phyloP scores from a whole-genome alignment of 306 rosid species.

The Rosa chinensis region DNA sequence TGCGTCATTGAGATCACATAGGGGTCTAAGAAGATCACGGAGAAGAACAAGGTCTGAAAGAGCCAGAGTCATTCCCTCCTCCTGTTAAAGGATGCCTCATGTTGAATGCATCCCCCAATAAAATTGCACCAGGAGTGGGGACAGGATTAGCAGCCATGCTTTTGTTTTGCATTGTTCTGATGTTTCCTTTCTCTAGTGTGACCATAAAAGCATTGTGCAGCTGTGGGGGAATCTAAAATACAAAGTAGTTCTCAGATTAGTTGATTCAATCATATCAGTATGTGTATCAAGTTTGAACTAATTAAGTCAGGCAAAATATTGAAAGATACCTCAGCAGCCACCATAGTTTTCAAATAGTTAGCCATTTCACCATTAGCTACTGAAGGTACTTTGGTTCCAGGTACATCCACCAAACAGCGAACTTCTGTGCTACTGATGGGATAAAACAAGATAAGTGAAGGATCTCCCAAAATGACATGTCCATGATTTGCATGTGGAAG shows the following conservation, averaged over 20 bases:
- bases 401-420: conserved; percentile 66
- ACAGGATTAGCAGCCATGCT: conserved; percentile 60
- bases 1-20: conserved; percentile 42
- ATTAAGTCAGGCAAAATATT: conserved; percentile 11
- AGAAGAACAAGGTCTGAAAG: conserved; percentile 69
- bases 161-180: conserved; percentile 72
- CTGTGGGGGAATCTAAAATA: conserved; percentile 66
- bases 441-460: conserved; percentile 58
- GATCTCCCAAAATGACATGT: conserved; percentile 61
- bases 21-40: conserved; percentile 52
- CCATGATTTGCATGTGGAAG: conserved; percentile 64
- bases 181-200: conserved; percentile 70
- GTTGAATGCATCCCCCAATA: conserved; percentile 62
- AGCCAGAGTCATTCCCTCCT: conserved; percentile 90
- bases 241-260: background rate
- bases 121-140: conserved; percentile 20
- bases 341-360: conserved; percentile 51
- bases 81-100: conserved; percentile 95
- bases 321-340: conserved; percentile 60
- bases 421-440: conserved; percentile 63
- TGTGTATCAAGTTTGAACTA: background rate
- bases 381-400: conserved; percentile 62
- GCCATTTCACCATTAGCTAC: conserved; percentile 60
- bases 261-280: background rate
- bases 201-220: conserved; percentile 48